phyloP scores from a whole-genome alignment of 352 stramenopile genomes.

The Aphanomyces astaci region DNA sequence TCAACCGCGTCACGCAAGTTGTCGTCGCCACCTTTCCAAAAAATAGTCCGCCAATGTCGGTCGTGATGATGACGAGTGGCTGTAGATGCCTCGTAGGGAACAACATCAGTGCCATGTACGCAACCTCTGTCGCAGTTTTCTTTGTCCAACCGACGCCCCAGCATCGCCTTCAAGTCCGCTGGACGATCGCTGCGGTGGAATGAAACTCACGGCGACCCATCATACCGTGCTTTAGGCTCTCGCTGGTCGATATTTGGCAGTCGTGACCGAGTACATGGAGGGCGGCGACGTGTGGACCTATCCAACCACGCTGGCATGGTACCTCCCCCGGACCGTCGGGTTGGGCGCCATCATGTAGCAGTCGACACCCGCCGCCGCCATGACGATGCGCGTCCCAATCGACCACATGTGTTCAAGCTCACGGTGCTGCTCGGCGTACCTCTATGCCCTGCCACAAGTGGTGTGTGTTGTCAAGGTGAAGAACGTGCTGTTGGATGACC shows the following conservation, averaged over 20 bases:
- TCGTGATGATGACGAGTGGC: neutral
- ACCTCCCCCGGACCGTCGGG: neutral
- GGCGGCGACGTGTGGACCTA: conserved; percentile 45
- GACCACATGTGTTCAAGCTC: too few species aligned
- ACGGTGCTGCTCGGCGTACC: too few species aligned
- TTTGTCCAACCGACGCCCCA: conserved; percentile 1
- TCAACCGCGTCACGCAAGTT: conserved; percentile 17
- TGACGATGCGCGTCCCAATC: too few species aligned
- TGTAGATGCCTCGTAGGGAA: conserved; percentile 20
- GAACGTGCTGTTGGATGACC: conserved; percentile 13
- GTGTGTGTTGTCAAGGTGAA: conserved; percentile 21
- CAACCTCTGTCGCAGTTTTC: neutral
- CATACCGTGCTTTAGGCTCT: conserved; percentile 56
- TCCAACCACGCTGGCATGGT: neutral
- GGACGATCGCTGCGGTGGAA: neutral
- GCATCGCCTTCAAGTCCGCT: neutral
- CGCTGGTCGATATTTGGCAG: conserved; percentile 57
- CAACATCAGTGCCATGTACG: conserved; percentile 16
- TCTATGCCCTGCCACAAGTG: conserved; percentile 29
- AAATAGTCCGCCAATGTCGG: too few species aligned
- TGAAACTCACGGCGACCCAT: conserved; percentile 45
- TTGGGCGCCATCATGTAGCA: neutral
- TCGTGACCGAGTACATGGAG: conserved; percentile 66
- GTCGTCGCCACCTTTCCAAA: too few species aligned
- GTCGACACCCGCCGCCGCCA: neutral